phyloP scores from a whole-genome alignment of 371 early-diverging fungal species.

The Basidiobolus heterosporus region DNA sequence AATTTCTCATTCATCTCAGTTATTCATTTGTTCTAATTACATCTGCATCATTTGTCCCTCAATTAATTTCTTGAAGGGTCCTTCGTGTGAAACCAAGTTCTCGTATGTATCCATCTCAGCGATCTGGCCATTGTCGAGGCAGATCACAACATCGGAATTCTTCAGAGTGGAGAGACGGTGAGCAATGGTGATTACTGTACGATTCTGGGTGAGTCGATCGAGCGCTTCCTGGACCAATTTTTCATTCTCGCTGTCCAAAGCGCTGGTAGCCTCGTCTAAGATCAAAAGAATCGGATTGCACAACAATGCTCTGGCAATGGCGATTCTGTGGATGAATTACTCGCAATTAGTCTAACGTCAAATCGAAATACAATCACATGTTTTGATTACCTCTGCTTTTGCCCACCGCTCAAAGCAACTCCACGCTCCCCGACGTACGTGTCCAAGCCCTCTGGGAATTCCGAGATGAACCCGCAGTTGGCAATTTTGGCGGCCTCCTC shows the following conservation, averaged over 20 bases:
- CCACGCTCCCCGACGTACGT: constrained; percentile 58
- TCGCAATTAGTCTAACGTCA: constrained; percentile 10
- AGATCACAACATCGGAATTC: constrained; percentile 41
- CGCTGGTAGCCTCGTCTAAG: constrained; percentile 79
- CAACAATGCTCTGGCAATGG: constrained; percentile 57
- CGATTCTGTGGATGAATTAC: constrained; percentile 21
- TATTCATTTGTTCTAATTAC: too few species aligned
- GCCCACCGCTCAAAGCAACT: constrained; percentile 58
- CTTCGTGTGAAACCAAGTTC: constrained; percentile 16
- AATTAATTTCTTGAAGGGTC: constrained; percentile 1
- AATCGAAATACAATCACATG: constrained; percentile 7
- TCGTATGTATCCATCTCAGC: constrained; percentile 39
- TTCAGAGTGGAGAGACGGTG: constrained; percentile 55
- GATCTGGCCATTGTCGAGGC: constrained; percentile 35
- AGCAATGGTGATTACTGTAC: constrained; percentile 50
- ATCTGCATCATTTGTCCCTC: neutral
- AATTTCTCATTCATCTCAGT: too few species aligned
- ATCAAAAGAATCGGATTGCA: constrained; percentile 54
- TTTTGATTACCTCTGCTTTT: constrained; percentile 45
- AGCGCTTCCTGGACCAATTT: constrained; percentile 41
- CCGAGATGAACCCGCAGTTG: constrained; percentile 43
- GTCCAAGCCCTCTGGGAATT: constrained; percentile 42
- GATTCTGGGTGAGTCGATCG: constrained; percentile 29
- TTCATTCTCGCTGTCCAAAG: constrained; percentile 57
- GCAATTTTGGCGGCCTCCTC: constrained; percentile 37